Base-by-base conservation (phyloP, 2,329 filamentous ascomycete genomes). In the Chalara sp. region DNA sequence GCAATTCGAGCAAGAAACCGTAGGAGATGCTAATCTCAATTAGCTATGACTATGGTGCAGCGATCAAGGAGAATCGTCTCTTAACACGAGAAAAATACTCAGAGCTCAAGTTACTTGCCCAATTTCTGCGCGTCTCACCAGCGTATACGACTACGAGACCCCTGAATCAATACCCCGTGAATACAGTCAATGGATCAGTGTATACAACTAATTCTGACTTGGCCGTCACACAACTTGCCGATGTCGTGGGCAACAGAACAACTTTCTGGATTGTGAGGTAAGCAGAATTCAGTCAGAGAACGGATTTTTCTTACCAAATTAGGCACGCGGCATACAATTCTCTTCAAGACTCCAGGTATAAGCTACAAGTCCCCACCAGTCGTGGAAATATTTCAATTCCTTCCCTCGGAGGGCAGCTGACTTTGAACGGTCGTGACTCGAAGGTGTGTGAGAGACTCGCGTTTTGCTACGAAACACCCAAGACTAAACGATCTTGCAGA, bases 191-290 rank as follows among this genome's bases (percentile, higher is more conserved):
- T 6, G 33, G 28, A 28, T 5, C 12, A 11, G 29, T 43, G 8
- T 43, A 43, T 4, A 43, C 41, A n/a, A 8, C 7, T 11, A 13
- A 31, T 10, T 73, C 79, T 6, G 70, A 74, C 6, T 86, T 91
- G 49, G 74, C 76, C 1, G 70, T 82, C 3, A 87, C 85, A 1
- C 80, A 81, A 0, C 65, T 88, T 1, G 68, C 76, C 1, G 75
- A 73, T 35, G 71, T 78, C 39, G 64, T 63, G 21, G 21, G 21
- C 37, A 76, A 77, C 0, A 71, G 69, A 0, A 71, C 72, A 3
- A 75, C 70, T 21, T 86, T 85, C 66, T 89, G 80, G 62, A 74
- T 89, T 1, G 68, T 81, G 3, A 72, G 84, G 29, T 86, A 90
- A 59, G 67, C 76, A 0, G 76, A 80, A 46, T 87, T 85, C 12